Evolutionary conservation across 257 asterid genomes (phyloP).

Genomic region (Misopates orontium): DNA sequence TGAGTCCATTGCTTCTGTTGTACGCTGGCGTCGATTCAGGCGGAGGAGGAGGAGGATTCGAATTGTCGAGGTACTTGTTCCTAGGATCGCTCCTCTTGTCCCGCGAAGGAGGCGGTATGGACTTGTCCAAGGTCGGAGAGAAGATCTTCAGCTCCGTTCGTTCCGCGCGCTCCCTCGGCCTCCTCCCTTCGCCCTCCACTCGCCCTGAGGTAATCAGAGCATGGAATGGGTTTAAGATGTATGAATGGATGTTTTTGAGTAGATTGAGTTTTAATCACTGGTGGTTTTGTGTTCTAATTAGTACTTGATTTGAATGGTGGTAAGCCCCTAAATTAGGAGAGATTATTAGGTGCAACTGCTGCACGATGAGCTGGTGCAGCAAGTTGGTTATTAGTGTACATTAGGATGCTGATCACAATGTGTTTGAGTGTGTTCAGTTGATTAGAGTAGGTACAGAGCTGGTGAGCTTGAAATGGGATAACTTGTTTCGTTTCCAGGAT

Average conservation of each 20-base stretch:
- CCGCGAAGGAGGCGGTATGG: conserved; percentile 84
- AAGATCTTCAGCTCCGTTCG: conserved; percentile 97
- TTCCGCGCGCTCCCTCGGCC: conserved; percentile 95
- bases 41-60: conserved; percentile 88
- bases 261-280: conserved; percentile 2
- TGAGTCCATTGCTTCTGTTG: conserved; percentile 69
- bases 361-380: too few relatives aligned
- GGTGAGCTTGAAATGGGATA: conserved; percentile 4
- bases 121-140: conserved; percentile 96
- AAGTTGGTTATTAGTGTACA: too few relatives aligned
- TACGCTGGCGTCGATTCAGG: conserved; percentile 70
- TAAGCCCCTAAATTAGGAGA: neutral
- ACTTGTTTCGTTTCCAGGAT: conserved; percentile 3
- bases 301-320: neutral
- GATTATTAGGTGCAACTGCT: too few relatives aligned
- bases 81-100: conserved; percentile 92
- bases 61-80: conserved; percentile 83
- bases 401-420: neutral
- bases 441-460: conserved; percentile 12
- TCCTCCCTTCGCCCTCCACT: conserved; percentile 65
- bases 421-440: conserved; percentile 16
- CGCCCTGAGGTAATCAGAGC: conserved; percentile 77
- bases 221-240: neutral
- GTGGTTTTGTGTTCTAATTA: conserved; percentile 1
- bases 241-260: neutral